Evolutionary conservation across 169 alveolate species (phyloP).

Genomic region (Plasmodium vivax): DNA sequence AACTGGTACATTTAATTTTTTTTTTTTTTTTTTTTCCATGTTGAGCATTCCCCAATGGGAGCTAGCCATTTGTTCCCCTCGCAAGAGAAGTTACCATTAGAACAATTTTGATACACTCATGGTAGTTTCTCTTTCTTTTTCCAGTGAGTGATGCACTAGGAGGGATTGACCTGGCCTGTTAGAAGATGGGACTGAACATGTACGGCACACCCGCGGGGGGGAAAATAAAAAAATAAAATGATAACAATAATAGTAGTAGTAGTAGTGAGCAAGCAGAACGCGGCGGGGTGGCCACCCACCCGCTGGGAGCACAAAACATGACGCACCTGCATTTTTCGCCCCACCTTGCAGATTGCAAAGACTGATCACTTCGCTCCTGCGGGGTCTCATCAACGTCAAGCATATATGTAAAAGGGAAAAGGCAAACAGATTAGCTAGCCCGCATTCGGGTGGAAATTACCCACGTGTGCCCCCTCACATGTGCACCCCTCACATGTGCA

Average conservation of each 20-base stretch:
- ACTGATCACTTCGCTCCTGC: slow-evolving; percentile 32
- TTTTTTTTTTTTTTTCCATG: not conserved
- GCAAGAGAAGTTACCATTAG: not conserved
- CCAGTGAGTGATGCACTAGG: not conserved
- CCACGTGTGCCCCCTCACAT: not conserved
- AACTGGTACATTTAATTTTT: not conserved
- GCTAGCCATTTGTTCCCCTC: not conserved
- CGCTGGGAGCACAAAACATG: not conserved
- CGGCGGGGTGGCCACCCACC: not conserved
- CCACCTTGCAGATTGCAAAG: slow-evolving; percentile 59
- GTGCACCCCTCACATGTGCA: not conserved
- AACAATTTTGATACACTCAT: not conserved
- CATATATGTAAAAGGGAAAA: slow-evolving; percentile 71
- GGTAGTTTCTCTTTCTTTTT: not conserved
- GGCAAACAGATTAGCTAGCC: not conserved
- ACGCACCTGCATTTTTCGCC: not conserved
- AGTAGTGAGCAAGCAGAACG: not conserved
- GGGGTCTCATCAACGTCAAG: slow-evolving; percentile 34
- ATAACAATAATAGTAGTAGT: not conserved
- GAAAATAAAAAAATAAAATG: not conserved
- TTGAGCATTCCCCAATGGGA: not conserved
- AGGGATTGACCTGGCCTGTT: not conserved
- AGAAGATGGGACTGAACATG: not conserved
- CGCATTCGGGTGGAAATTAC: not conserved
- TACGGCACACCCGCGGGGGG: not conserved